Evolutionary conservation across 2,329 filamentous ascomycete genomes (phyloP).

Genomic region (Apiospora marii): DNA sequence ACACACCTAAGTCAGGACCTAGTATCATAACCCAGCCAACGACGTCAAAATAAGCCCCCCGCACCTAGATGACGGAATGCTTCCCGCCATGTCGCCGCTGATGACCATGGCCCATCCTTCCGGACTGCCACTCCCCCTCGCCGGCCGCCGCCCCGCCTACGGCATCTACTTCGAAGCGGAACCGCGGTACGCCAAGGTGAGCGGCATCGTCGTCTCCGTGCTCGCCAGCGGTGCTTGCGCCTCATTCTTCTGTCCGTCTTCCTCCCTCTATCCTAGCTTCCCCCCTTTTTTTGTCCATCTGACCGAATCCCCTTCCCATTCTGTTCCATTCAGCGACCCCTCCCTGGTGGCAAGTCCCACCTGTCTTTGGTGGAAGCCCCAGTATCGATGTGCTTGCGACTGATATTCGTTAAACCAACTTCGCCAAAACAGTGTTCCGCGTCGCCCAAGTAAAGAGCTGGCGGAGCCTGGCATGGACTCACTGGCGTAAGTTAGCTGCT

Average conservation of each 20-base stretch:
- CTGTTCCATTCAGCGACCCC: no score
- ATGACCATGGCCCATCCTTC: not conserved
- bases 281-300: not conserved
- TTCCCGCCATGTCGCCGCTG: not conserved
- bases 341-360: no score
- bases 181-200: not conserved
- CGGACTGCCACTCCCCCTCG: not conserved
- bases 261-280: not conserved
- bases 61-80: not conserved
- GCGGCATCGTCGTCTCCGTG: slow-evolving; percentile 11
- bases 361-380: no score
- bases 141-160: not conserved
- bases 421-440: not conserved
- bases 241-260: not conserved
- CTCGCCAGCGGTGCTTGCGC: not conserved
- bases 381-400: not conserved
- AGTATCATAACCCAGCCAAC: no score
- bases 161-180: not conserved
- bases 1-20: no score
- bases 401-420: not conserved
- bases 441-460: not conserved
- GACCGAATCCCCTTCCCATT: no score
- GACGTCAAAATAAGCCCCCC: not conserved
- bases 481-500: not conserved
- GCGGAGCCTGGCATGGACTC: not conserved